Percentiles rank a stretch among this genome's conserved stretches.
phyloP scores from a whole-genome alignment of 768 basidiomycete genomes.

The Boletus sp. region DNA sequence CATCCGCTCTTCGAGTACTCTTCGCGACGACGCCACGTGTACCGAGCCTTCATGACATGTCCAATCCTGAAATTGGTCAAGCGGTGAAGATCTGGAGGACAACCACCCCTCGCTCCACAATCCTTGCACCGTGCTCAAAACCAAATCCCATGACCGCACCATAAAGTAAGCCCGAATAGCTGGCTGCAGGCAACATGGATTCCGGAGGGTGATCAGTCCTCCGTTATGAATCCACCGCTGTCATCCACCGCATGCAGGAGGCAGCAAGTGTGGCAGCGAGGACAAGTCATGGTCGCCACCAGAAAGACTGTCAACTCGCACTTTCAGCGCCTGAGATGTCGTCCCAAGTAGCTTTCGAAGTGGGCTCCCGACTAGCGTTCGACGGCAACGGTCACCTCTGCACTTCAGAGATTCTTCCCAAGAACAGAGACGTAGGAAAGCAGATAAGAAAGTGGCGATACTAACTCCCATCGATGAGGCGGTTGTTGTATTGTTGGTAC shows the following conservation, averaged over 20 bases:
- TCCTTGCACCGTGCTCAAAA: slow-evolving; percentile 31
- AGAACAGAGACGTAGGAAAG: slow-evolving; percentile 31
- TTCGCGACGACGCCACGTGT: slow-evolving; percentile 18
- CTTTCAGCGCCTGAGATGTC: slow-evolving; percentile 27
- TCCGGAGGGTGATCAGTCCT: slow-evolving; percentile 31
- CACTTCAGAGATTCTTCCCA: slow-evolving; percentile 16
- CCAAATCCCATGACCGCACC: slow-evolving; percentile 33
- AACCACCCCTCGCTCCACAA: slow-evolving; percentile 26
- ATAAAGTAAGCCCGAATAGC: slow-evolving; percentile 24
- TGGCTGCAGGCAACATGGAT: slow-evolving; percentile 25
- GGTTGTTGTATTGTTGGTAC: slow-evolving; percentile 92
- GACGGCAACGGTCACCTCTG: slow-evolving; percentile 20
- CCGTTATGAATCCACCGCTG: slow-evolving; percentile 21
- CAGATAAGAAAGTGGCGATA: slow-evolving; percentile 56
- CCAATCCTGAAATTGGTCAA: slow-evolving; percentile 35
- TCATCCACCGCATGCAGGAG: slow-evolving; percentile 20
- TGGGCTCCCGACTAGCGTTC: slow-evolving; percentile 23
- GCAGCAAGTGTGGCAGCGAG: slow-evolving; percentile 23
- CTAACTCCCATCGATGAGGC: slow-evolving; percentile 99
- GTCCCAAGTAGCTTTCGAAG: slow-evolving; percentile 21
- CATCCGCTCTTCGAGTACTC: slow-evolving; percentile 22
- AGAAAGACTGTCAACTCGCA: slow-evolving; percentile 28
- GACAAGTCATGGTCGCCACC: slow-evolving; percentile 31
- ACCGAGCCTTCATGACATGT: slow-evolving; percentile 27
- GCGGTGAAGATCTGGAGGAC: slow-evolving; percentile 32